These are phyloP conservation scores for Diutina ranongensis DNA, from an alignment of 1,139 yeast species.

Conservation along the genomic window DNA sequence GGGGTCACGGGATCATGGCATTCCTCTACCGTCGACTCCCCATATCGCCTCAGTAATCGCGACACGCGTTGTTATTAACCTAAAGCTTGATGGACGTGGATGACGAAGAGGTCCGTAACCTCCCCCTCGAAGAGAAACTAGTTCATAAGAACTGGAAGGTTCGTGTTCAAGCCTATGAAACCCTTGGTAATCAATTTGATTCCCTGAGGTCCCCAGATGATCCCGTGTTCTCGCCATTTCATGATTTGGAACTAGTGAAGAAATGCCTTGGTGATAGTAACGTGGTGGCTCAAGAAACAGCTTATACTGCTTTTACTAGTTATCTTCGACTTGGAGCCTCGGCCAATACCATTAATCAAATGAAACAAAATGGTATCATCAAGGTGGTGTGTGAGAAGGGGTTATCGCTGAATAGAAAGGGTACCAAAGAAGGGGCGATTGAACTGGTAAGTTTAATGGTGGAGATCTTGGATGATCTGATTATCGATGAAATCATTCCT, in stretches of 20 bases:
- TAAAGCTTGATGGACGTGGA: conserved; percentile 9
- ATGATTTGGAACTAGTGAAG: conserved; percentile 36
- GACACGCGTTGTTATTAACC: not conserved
- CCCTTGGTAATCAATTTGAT: conserved; percentile 42
- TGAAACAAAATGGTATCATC: conserved; percentile 34
- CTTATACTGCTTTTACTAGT: conserved; percentile 44
- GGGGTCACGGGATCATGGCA: too few relatives aligned
- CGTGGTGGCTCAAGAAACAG: conserved; percentile 89
- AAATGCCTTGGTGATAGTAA: conserved; percentile 64
- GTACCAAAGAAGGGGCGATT: conserved; percentile 55
- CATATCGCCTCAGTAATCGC: not conserved
- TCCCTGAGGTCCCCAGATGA: conserved; percentile 44
- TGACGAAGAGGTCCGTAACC: conserved; percentile 47
- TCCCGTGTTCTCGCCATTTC: conserved; percentile 30
- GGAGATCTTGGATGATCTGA: conserved; percentile 51
- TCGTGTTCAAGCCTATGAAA: conserved; percentile 70
- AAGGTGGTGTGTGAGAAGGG: conserved; percentile 70
- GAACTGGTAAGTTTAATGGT: conserved; percentile 54
- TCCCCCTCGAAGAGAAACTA: conserved; percentile 59
- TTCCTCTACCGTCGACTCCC: not conserved
- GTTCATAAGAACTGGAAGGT: conserved; percentile 86
- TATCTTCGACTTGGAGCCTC: conserved; percentile 52
- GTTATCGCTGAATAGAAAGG: conserved; percentile 61
- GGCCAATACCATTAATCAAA: conserved; percentile 18
- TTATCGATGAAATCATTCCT: conserved; percentile 61